These are phyloP conservation scores for Phyllosticta citribraziliensis DNA, from an alignment of 2,329 filamentous ascomycete species.

Conservation along the genomic window DNA sequence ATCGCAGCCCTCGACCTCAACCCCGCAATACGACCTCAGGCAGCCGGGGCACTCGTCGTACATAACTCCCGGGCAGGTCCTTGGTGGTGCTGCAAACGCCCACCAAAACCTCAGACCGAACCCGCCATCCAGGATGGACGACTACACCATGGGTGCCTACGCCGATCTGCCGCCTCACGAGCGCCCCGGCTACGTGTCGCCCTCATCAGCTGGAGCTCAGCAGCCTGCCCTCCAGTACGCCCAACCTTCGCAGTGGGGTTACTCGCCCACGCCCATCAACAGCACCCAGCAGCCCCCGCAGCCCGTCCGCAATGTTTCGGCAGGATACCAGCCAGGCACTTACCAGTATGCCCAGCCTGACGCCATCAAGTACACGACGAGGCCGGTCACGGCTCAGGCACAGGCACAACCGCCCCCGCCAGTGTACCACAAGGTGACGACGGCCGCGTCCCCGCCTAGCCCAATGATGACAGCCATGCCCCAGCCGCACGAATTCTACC, in stretches of 20 bases:
- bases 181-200: constrained; percentile 28
- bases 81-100: neutral
- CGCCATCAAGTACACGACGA: constrained; percentile 34
- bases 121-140: constrained; percentile 10
- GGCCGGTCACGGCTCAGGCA: constrained; percentile 21
- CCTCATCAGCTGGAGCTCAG: constrained; percentile 9
- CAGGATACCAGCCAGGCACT: constrained; percentile 13
- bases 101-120: neutral
- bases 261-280: constrained; percentile 19
- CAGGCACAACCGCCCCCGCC: constrained; percentile 13
- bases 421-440: neutral
- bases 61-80: neutral
- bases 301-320: constrained; percentile 9
- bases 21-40: constrained; percentile 32
- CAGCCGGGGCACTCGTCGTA: constrained; percentile 23
- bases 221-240: constrained; percentile 24
- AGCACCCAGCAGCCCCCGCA: constrained; percentile 14
- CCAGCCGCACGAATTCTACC: constrained; percentile 13
- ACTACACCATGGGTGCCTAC: constrained; percentile 36
- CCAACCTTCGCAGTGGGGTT: constrained; percentile 19
- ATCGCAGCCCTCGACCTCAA: constrained; percentile 14
- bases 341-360: constrained; percentile 34
- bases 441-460: neutral
- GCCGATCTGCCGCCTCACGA: constrained; percentile 35
- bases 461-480: constrained; percentile 16